phyloP scores from a whole-genome alignment of 345 rosid genomes.

The Dipteronia sinensis region DNA sequence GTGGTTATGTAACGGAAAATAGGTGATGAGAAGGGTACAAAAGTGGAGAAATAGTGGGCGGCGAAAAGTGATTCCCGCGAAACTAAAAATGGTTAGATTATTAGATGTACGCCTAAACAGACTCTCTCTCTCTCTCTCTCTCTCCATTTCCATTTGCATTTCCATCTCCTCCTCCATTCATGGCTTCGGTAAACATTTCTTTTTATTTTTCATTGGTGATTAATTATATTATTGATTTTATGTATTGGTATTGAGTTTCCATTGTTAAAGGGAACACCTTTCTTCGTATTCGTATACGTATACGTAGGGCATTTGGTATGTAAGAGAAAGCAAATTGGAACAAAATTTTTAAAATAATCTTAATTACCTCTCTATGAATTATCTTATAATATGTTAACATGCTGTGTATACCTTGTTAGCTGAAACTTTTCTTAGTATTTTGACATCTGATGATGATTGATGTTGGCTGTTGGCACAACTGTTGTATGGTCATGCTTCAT shows the following conservation, averaged over 20 bases:
- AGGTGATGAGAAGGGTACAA: not conserved
- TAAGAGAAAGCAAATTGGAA: not conserved
- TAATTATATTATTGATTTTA: not conserved
- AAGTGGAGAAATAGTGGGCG: not conserved
- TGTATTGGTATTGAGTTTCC: no score
- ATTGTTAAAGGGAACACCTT: not conserved
- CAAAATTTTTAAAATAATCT: not conserved
- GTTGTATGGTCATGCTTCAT: slow-evolving; percentile 2
- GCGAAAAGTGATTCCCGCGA: not conserved
- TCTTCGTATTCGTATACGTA: no score
- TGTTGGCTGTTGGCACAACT: not conserved
- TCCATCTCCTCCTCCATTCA: not conserved
- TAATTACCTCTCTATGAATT: not conserved
- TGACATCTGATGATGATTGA: no score
- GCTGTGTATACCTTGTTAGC: no score
- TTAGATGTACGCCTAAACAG: not conserved
- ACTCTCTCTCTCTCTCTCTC: not conserved
- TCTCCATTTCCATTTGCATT: no score
- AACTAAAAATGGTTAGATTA: not conserved
- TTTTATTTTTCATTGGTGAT: not conserved
- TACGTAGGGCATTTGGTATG: no score
- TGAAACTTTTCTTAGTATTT: not conserved
- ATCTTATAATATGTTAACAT: no score
- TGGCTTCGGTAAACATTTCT: slow-evolving; percentile 13
- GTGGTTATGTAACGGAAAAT: no score